Base-by-base conservation (phyloP, 2,329 filamentous ascomycete genomes). In the Ceratocystis variospora region DNA sequence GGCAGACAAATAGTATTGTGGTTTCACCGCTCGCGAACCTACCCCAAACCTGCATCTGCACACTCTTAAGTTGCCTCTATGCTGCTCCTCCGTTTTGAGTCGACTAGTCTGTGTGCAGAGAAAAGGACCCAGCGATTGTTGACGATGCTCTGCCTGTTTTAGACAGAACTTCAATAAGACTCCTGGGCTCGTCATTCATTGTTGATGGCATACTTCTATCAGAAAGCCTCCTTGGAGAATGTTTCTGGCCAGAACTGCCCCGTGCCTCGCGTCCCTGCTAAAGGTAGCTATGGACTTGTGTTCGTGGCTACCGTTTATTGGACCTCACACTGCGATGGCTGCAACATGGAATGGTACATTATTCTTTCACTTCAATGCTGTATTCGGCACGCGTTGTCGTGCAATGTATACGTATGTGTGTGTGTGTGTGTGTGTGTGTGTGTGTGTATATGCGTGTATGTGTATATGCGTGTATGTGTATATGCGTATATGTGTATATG, bases 41-140 rank as follows among this genome's bases (percentile, higher is more conserved):
- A n/a, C 15, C 15, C 22, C 45, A 22, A 25, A 41, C 28, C 15
- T 28, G 7, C 31, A 72, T 75, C 75, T 88, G 90, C 90, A 93
- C 88, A 87, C 89, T 88, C 87, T 96, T 96, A 88, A 96, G 91
- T 94, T 96, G 89, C 83, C 90, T 91, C 83, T 83, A 85, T 78
- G 77, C 80, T 80, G 74, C 81, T 83, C 79, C 78, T 82, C 88
- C 83, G 83, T 93, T 86, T 85, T 84, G 84, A 91, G 89, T 86
- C 87, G 86, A 94, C 92, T 86, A 94, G 91, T 96, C 91, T 89
- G 85, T 86, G 88, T 95, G 91, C 91, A 89, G 81, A 96, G 81
- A 96, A 82, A 67, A 77, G 83, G 64, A 75, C 77, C 76, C 76
- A 74, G 71, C 71, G 73, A 28, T 73, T 71, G 71, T 75, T 77